Evolutionary conservation across 164 flowering plant genomes (phyloP), one percentile per base, ranked within the genome.

Genomic region (Vitis rupestris): DNA sequence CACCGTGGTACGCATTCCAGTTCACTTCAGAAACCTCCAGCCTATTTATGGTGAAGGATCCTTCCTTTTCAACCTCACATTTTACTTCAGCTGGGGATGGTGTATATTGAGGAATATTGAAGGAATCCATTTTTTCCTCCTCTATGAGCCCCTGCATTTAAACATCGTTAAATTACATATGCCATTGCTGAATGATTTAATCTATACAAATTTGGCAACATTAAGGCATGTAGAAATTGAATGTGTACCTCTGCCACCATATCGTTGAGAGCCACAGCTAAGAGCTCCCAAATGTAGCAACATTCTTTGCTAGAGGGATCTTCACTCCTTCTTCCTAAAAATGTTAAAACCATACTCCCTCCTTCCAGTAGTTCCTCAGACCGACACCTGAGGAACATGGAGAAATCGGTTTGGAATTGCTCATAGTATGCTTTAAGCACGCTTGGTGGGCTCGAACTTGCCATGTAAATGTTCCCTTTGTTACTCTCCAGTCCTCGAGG

Each of bases 311-410:
- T 71, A 1, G 73, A 52, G 3, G 78, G 85, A 59, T 88, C 82
- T 3, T 61, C 75, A 51, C 72, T 76, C 44, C 69, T 77, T 31
- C 86, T 70, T 0, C 94, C 91, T 58, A 84, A 4, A 17, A 83
- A 3, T 12, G 84, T 89, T 10, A 89, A 57, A 57, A 87, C 86
- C 88, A 87, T 86, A 4, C 80, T 75, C 5, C 94, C 91, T 10
- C 81, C 83, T 2, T 58, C 9, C 30, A 85, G 79, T 52, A 87
- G 2, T 59, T 87, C 94, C 61, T 82, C 75, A 0, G 89, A 75
- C 1, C 93, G 83, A 47, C 73, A 79, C 67, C 56, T 82, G 12
- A 87, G 73, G 54, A 89, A 89, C 47, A 16, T 5, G 6, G 74
- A 60, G 60, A 89, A 89, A 59, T 89, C 93, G 9, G 7, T 75